phyloP scores from a whole-genome alignment of 1,139 yeast species.

The Wickerhamomyces sp. region DNA sequence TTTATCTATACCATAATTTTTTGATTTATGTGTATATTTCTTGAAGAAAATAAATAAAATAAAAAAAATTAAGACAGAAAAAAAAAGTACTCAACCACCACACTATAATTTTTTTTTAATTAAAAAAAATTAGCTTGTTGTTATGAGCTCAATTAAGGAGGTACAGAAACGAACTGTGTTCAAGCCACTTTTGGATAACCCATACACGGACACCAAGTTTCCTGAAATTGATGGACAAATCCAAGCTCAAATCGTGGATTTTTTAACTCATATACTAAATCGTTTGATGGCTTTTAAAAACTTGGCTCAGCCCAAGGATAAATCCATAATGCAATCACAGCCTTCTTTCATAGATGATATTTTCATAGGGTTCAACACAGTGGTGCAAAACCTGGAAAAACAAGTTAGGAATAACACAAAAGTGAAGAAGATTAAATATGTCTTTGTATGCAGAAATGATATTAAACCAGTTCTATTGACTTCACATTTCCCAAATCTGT shows the following conservation, averaged over 20 bases:
- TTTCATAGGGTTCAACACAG: conserved; percentile 51
- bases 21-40: no score
- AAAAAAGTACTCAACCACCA: no score
- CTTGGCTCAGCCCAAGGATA: neutral
- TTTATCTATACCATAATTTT: no score
- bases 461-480: conserved; percentile 44
- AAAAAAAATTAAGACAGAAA: no score
- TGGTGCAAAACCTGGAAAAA: conserved; percentile 44
- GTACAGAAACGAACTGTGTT: conserved; percentile 46
- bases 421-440: conserved; percentile 18
- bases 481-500: conserved; percentile 49
- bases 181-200: conserved; percentile 59
- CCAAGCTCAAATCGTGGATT: conserved; percentile 37
- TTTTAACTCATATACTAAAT: conserved; percentile 35
- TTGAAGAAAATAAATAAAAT: no score
- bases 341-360: conserved; percentile 18
- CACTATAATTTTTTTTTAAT: no score
- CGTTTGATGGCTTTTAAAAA: conserved; percentile 33
- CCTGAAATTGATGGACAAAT: conserved; percentile 42
- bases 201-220: conserved; percentile 52
- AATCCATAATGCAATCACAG: neutral
- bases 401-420: conserved; percentile 34
- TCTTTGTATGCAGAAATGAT: conserved; percentile 54
- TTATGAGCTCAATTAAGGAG: conserved; percentile 26
- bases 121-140: no score